Conservation (phyloP, 2,329 filamentous ascomycete genomes). For the Fusarium buharicum region DNA sequence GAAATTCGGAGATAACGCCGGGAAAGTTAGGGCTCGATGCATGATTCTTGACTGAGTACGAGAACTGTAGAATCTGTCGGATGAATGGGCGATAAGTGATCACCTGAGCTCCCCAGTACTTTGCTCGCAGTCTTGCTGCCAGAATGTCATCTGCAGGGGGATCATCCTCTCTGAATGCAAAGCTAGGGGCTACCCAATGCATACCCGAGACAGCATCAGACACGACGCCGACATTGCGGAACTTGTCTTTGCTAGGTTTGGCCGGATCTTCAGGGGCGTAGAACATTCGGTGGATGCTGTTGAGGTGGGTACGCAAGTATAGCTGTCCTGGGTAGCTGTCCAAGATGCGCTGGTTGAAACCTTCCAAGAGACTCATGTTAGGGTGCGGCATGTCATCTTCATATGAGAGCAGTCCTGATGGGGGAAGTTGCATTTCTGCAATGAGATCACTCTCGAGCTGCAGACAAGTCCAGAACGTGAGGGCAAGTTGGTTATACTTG, state of each 20-base stretch:
- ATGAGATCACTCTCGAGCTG: slow-evolving; percentile 94
- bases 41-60: slow-evolving; percentile 51
- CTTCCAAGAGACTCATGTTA: slow-evolving; percentile 58
- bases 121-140: slow-evolving; percentile 89
- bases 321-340: slow-evolving; percentile 71
- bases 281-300: slow-evolving; percentile 67
- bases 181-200: slow-evolving; percentile 60
- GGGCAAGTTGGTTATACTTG: slow-evolving; percentile 68
- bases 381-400: slow-evolving; percentile 74
- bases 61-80: slow-evolving; percentile 64
- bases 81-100: slow-evolving; percentile 87
- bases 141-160: slow-evolving; percentile 80
- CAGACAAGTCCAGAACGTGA: slow-evolving; percentile 92
- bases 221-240: slow-evolving; percentile 60
- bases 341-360: slow-evolving; percentile 59
- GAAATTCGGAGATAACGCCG: slow-evolving; percentile 49
- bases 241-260: slow-evolving; percentile 50
- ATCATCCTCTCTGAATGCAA: slow-evolving; percentile 72
- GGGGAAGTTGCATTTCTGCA: slow-evolving; percentile 77
- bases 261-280: slow-evolving; percentile 58
- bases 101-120: too few relatives aligned
- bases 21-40: slow-evolving; percentile 49
- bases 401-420: slow-evolving; percentile 68
- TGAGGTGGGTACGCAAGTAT: slow-evolving; percentile 71
- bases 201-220: slow-evolving; percentile 54